Evolutionary conservation across 345 rosid species (phyloP).

Genomic region (Nasturtium officinale): DNA sequence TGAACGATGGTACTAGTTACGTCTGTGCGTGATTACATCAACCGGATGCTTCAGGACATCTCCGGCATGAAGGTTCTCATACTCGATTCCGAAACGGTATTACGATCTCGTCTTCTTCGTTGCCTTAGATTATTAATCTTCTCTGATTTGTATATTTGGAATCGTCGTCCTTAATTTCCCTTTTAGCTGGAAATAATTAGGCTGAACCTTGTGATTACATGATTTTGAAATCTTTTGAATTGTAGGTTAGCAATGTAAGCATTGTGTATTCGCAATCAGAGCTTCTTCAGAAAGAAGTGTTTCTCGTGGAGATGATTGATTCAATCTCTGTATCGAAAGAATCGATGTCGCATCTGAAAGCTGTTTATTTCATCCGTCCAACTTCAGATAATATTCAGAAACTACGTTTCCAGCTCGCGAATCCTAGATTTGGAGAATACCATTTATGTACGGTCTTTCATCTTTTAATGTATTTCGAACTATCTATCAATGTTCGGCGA

Average conservation of each 20-base stretch:
- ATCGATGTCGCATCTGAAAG: slow-evolving; percentile 94
- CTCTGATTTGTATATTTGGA: not conserved
- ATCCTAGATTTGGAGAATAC: slow-evolving; percentile 90
- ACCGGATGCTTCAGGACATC: slow-evolving; percentile 93
- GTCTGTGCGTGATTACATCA: slow-evolving; percentile 84
- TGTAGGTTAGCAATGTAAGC: slow-evolving; percentile 87
- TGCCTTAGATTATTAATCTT: not conserved
- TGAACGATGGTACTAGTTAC: slow-evolving; percentile 70
- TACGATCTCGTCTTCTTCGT: slow-evolving; percentile 15
- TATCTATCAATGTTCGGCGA: slow-evolving; percentile 17
- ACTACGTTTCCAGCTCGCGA: slow-evolving; percentile 75
- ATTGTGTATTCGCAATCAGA: slow-evolving; percentile 94
- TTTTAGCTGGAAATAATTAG: slow-evolving; percentile 3
- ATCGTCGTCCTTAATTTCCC: not conserved
- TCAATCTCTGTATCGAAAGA: slow-evolving; percentile 80
- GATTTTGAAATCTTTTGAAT: slow-evolving; percentile 9
- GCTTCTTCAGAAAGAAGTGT: slow-evolving; percentile 93
- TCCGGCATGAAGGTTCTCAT: slow-evolving; percentile 99
- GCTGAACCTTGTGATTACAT: not conserved
- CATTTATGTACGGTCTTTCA: slow-evolving; percentile 66
- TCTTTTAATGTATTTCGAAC: not conserved
- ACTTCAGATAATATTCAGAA: slow-evolving; percentile 84
- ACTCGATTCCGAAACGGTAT: slow-evolving; percentile 94
- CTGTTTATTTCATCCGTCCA: slow-evolving; percentile 87
- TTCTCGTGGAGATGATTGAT: slow-evolving; percentile 87